Base-by-base conservation (phyloP, 2,329 filamentous ascomycete genomes). In the Daldinia eschscholtzii region DNA sequence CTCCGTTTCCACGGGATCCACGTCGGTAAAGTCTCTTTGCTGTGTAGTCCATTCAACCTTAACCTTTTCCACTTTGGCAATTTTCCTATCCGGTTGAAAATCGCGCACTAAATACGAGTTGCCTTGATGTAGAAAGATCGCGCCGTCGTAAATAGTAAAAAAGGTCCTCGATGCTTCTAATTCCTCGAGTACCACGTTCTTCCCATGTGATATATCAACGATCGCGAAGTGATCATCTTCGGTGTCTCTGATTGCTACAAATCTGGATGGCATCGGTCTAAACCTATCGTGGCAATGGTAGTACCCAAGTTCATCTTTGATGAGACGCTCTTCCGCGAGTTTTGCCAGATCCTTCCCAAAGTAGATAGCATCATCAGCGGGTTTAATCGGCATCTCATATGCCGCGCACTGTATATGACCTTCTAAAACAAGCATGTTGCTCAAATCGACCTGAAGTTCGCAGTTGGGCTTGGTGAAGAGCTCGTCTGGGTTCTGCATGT, bases 41-140 rank as follows among this genome's bases (percentile, higher is more conserved):
- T 91, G 89, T 0, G 96, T 99, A 1, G 91, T 97, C 94, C 94
- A 99, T 76, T 98, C 93, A 30, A 98, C 94, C 70, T 92, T 92
- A 57, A 98, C 95, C 67, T 89, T 88, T 79, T 96, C 91, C 3
- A 99, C 96, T 72, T 92, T 92, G 4, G 96, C 96, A 73, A 98
- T 90, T 76, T 90, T 91, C 68, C 87, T 87, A 37, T 96, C 93
- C 0, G 92, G 91, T 70, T 88, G 88, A 76, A 98, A 94, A 74
- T 98, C 94, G 73, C 93, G 92, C 59, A 99, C 93, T 2, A 98
- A 86, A 77, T 97, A 99, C 1, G 91, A 95, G 70, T 90, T 89
- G n/a, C 96, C 96, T 81, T 99, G 96, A 75, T 99, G 96, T 4
- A 99, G 85, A 81, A 97, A 99, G 70, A 99, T 98, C 50, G 93